Conservation (phyloP, 768 basidiomycete genomes). For the Boletus edulis region DNA sequence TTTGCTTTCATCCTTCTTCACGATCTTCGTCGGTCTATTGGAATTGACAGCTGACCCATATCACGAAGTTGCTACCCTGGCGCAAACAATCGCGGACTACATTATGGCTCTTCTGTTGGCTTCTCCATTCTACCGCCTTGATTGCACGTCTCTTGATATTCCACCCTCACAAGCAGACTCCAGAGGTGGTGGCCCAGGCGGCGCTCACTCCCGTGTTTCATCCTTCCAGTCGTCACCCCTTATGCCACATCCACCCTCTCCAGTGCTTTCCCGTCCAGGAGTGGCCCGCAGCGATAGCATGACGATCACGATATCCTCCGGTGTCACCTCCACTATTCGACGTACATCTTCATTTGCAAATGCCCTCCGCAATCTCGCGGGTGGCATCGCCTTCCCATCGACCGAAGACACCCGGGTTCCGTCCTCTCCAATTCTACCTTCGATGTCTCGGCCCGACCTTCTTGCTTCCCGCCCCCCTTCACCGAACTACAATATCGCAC, state of each 20-base stretch:
- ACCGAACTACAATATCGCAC: slow-evolving; percentile 73
- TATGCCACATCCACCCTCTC: slow-evolving; percentile 43
- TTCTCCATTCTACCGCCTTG: slow-evolving; percentile 79
- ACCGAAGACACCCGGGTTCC: slow-evolving; percentile 51
- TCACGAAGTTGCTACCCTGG: slow-evolving; percentile 87
- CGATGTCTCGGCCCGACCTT: slow-evolving; percentile 21
- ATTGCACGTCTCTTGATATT: slow-evolving; percentile 58
- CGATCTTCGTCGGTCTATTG: slow-evolving; percentile 83
- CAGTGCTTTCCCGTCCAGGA: slow-evolving; percentile 45
- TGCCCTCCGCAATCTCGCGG: slow-evolving; percentile 66
- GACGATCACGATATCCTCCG: slow-evolving; percentile 55
- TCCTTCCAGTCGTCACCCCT: slow-evolving; percentile 53
- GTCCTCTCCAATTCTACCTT: slow-evolving; percentile 30
- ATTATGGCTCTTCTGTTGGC: slow-evolving; percentile 87
- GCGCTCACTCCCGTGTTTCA: slow-evolving; percentile 40
- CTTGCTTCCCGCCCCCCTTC: slow-evolving; percentile 69
- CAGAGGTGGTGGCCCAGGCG: slow-evolving; percentile 26
- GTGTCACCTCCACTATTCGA: slow-evolving; percentile 65
- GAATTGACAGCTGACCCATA: slow-evolving; percentile 94
- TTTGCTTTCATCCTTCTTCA: slow-evolving; percentile 89
- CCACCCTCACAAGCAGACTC: slow-evolving; percentile 44
- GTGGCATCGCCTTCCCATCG: slow-evolving; percentile 68
- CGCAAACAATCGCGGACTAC: slow-evolving; percentile 90
- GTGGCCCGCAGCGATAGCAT: slow-evolving; percentile 61
- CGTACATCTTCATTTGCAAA: slow-evolving; percentile 83